These are phyloP conservation scores for Thalassiosira oceanica DNA, from an alignment of 352 stramenopile genomes.

Conservation along the genomic window DNA sequence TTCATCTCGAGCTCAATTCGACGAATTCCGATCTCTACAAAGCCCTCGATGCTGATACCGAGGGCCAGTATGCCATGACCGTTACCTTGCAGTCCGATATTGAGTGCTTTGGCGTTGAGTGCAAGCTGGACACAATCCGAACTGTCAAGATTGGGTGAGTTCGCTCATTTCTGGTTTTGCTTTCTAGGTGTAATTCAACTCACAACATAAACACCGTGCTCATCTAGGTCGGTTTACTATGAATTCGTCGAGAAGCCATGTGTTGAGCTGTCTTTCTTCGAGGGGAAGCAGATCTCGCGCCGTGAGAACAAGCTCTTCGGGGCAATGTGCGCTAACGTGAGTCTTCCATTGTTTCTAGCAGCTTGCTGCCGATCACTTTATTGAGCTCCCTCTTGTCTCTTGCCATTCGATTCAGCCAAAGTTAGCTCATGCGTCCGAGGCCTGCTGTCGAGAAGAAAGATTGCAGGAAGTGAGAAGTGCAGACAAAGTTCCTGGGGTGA, in stretches of 20 bases:
- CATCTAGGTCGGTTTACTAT: no score
- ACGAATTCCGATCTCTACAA: background rate
- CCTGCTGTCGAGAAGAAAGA: slow-evolving; percentile 29
- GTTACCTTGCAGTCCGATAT: slow-evolving; percentile 49
- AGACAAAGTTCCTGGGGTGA: slow-evolving; percentile 8
- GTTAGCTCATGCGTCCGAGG: slow-evolving; percentile 39
- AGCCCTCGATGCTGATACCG: slow-evolving; percentile 5
- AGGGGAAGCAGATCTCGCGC: background rate
- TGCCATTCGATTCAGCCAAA: no score
- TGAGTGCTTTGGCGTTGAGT: slow-evolving; percentile 51
- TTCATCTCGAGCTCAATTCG: background rate
- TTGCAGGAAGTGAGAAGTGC: slow-evolving; percentile 18
- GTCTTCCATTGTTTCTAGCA: no score
- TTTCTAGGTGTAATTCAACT: no score
- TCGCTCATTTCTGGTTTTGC: no score
- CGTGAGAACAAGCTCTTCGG: background rate
- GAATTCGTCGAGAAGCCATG: slow-evolving; percentile 72
- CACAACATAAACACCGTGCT: no score
- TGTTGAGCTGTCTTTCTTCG: slow-evolving; percentile 72
- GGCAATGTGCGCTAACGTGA: background rate
- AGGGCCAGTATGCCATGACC: slow-evolving; percentile 49
- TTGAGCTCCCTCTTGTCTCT: no score
- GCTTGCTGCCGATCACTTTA: no score
- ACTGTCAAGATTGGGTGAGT: slow-evolving; percentile 58
- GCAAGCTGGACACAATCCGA: slow-evolving; percentile 60